phyloP scores from a whole-genome alignment of 805 yeast species.

The Cyberlindnera mycetangii region DNA sequence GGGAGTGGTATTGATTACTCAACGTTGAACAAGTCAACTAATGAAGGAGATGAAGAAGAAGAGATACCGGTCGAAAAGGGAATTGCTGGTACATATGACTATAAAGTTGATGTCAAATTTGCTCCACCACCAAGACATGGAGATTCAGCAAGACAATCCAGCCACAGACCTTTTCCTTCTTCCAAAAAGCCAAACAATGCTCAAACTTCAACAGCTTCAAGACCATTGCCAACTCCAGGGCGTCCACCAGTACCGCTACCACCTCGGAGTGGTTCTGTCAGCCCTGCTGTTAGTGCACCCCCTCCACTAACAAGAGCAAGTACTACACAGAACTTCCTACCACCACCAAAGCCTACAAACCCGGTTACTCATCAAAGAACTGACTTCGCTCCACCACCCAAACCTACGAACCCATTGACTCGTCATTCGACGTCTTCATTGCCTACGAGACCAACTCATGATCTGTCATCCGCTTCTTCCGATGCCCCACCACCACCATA shows the following conservation, averaged over 20 bases:
- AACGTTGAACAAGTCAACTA: neutral
- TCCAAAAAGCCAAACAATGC: neutral
- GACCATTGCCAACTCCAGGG: slow-evolving; percentile 14
- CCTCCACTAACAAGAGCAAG: slow-evolving; percentile 6
- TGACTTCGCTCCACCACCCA: slow-evolving; percentile 28
- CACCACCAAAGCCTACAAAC: slow-evolving; percentile 28
- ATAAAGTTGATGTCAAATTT: slow-evolving; percentile 31
- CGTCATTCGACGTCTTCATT: neutral
- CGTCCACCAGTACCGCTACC: slow-evolving; percentile 10
- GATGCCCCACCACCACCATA: slow-evolving; percentile 11
- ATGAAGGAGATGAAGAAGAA: slow-evolving; percentile 3
- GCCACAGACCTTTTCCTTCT: neutral
- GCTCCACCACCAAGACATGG: slow-evolving; percentile 35
- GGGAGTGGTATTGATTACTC: slow-evolving; percentile 3
- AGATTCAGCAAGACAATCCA: slow-evolving; percentile 1
- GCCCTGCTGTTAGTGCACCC: slow-evolving; percentile 1
- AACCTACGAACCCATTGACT: slow-evolving; percentile 10
- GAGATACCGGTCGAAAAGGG: slow-evolving; percentile 22
- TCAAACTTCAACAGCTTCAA: neutral
- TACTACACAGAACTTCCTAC: slow-evolving; percentile 20
- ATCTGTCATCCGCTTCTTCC: neutral
- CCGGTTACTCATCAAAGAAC: slow-evolving; percentile 9
- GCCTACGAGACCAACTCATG: slow-evolving; percentile 7
- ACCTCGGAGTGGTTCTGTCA: neutral
- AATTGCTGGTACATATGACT: slow-evolving; percentile 34